phyloP scores from a whole-genome alignment of 352 stramenopile species.

The Pythium plurisporium region DNA sequence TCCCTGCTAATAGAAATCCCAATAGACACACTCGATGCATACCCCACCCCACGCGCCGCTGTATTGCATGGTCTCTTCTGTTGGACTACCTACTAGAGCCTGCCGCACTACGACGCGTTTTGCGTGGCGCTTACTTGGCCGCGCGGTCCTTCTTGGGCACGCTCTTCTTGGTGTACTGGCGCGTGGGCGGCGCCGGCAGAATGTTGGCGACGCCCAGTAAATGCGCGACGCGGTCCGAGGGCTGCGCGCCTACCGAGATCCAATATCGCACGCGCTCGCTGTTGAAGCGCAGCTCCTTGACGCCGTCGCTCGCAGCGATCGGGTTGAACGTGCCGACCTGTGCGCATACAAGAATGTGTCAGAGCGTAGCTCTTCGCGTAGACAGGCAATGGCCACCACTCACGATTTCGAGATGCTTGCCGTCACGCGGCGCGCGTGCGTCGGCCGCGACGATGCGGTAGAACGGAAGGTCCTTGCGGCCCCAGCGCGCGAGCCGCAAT shows the following conservation, averaged over 20 bases:
- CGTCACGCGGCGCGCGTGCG: slow-evolving; percentile 72
- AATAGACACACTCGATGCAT: too few species aligned
- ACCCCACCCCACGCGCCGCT: too few species aligned
- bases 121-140: slow-evolving; percentile 30
- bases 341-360: not conserved
- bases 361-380: too few species aligned
- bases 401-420: slow-evolving; percentile 86
- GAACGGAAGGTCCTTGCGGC: slow-evolving; percentile 85
- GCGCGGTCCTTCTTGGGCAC: slow-evolving; percentile 80
- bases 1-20: not conserved
- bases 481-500: slow-evolving; percentile 81
- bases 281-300: slow-evolving; percentile 87
- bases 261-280: slow-evolving; percentile 84
- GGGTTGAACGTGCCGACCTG: slow-evolving; percentile 87
- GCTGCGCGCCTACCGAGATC: slow-evolving; percentile 84
- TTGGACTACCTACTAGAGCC: too few species aligned
- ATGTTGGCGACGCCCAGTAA: slow-evolving; percentile 80
- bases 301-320: slow-evolving; percentile 72
- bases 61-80: not conserved
- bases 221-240: slow-evolving; percentile 78
- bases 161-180: slow-evolving; percentile 83
- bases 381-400: slow-evolving; percentile 17
- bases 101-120: not conserved
- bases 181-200: slow-evolving; percentile 77
- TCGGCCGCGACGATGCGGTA: slow-evolving; percentile 87